Evolutionary conservation across 306 rosid species (phyloP).

Genomic region (Corylus americana): DNA sequence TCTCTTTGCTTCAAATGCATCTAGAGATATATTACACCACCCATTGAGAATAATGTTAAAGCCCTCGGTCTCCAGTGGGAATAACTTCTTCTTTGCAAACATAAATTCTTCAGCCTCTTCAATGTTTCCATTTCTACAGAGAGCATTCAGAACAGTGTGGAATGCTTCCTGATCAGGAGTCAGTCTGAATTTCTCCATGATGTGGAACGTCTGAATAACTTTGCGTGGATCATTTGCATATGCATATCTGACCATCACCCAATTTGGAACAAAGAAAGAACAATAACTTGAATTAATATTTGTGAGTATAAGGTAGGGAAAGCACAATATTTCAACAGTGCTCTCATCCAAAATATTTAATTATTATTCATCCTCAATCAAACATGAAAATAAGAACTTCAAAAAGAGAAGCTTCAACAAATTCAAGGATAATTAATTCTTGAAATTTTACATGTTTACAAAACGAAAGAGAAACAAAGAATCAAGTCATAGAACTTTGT

Average conservation of each 20-base stretch:
- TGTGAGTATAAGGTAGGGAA: neutral
- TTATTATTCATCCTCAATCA: neutral
- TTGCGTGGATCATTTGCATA: constrained; percentile 51
- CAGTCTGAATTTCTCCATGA: constrained; percentile 81
- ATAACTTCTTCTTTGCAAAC: constrained; percentile 73
- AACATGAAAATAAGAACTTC: neutral
- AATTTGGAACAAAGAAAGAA: constrained; percentile 15
- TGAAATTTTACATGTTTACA: neutral
- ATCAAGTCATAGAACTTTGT: neutral
- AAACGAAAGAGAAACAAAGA: neutral
- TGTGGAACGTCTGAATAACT: constrained; percentile 64
- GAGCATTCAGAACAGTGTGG: constrained; percentile 55
- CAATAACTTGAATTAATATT: neutral
- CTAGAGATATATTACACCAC: constrained; percentile 72
- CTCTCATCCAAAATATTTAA: neutral
- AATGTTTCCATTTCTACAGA: constrained; percentile 65
- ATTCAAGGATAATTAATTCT: neutral
- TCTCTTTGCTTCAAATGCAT: constrained; percentile 74
- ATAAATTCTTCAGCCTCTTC: constrained; percentile 96
- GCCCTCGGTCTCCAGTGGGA: constrained; percentile 60
- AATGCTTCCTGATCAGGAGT: constrained; percentile 71
- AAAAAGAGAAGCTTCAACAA: neutral
- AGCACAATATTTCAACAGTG: neutral
- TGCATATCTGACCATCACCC: constrained; percentile 69
- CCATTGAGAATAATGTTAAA: constrained; percentile 86